These are phyloP conservation scores for Fusarium hostae DNA, from an alignment of 2,329 filamentous ascomycete genomes.

Conservation along the genomic window DNA sequence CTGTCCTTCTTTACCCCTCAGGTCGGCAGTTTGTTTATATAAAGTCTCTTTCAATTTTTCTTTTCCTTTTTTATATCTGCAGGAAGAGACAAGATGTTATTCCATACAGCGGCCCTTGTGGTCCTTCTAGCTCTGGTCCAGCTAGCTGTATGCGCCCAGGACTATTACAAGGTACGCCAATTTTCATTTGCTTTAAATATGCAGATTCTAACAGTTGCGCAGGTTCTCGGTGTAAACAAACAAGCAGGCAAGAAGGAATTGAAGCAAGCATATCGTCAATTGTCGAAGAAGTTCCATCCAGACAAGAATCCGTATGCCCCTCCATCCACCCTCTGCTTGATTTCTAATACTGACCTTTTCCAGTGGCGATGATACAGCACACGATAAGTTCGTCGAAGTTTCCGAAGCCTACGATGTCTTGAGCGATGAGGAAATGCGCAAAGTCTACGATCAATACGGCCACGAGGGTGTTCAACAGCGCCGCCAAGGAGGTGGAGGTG, in stretches of 20 bases:
- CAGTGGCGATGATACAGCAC: constrained; percentile 81
- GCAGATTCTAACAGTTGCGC: constrained; percentile 1
- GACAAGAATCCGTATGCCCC: constrained; percentile 92
- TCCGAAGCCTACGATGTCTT: constrained; percentile 96
- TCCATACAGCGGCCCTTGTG: constrained; percentile 60
- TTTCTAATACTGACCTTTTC: not conserved
- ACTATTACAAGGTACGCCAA: constrained; percentile 78
- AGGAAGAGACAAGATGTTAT: constrained; percentile 58
- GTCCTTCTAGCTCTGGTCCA: constrained; percentile 65
- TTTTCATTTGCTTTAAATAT: not conserved
- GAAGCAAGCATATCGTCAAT: constrained; percentile 89
- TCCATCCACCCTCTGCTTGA: not conserved
- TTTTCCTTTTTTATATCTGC: constrained; percentile 23
- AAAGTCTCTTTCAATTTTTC: not conserved
- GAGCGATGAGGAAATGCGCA: constrained; percentile 79
- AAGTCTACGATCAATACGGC: constrained; percentile 94
- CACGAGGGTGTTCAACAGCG: constrained; percentile 91
- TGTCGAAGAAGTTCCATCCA: constrained; percentile 96
- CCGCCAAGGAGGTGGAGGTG: constrained; percentile 70
- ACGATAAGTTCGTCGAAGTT: constrained; percentile 92
- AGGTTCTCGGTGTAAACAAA: constrained; percentile 84
- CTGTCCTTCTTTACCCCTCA: not conserved
- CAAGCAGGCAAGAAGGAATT: constrained; percentile 86
- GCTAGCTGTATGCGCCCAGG: constrained; percentile 69
- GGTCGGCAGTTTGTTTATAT: constrained; percentile 3